phyloP scores from a whole-genome alignment of 352 stramenopile species.

The Phytophthora crassamura region DNA sequence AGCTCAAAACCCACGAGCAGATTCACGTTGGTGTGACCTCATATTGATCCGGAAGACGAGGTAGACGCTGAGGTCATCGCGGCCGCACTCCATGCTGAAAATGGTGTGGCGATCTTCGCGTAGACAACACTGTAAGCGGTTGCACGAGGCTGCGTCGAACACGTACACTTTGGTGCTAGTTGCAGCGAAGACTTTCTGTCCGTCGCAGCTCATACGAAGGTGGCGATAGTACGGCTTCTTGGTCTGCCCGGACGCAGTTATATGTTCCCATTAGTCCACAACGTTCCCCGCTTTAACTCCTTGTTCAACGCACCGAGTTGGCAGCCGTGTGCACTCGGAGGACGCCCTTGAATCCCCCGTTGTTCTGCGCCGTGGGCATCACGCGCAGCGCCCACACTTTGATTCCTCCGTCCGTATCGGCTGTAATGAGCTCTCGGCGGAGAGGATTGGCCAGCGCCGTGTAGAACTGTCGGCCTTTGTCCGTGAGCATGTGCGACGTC shows the following conservation, averaged over 20 bases:
- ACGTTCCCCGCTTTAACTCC: too few relatives aligned
- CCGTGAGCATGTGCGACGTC: conserved; percentile 41
- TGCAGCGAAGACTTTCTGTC: conserved; percentile 40
- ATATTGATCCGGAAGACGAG: conserved; percentile 36
- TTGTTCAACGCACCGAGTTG: conserved; percentile 28
- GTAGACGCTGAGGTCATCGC: conserved; percentile 38
- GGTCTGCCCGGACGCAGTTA: conserved; percentile 12
- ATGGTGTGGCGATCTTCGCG: conserved; percentile 28
- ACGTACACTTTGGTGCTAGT: conserved; percentile 40
- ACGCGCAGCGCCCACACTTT: conserved; percentile 59
- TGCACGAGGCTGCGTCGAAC: conserved; percentile 46
- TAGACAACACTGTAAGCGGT: conserved; percentile 36
- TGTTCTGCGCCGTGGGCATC: conserved; percentile 24
- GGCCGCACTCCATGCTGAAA: conserved; percentile 41
- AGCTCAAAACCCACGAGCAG: neutral
- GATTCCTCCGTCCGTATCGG: conserved; percentile 58
- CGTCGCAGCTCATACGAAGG: conserved; percentile 41
- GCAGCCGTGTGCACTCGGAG: conserved; percentile 56
- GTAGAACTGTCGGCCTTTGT: conserved; percentile 37
- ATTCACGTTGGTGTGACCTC: conserved; percentile 23
- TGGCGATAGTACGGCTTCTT: conserved; percentile 46
- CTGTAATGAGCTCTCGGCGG: conserved; percentile 55
- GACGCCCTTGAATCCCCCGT: conserved; percentile 51
- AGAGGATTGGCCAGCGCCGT: conserved; percentile 46
- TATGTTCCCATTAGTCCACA: neutral